phyloP scores from a whole-genome alignment of 768 basidiomycete species.

The Boletus bicolor region DNA sequence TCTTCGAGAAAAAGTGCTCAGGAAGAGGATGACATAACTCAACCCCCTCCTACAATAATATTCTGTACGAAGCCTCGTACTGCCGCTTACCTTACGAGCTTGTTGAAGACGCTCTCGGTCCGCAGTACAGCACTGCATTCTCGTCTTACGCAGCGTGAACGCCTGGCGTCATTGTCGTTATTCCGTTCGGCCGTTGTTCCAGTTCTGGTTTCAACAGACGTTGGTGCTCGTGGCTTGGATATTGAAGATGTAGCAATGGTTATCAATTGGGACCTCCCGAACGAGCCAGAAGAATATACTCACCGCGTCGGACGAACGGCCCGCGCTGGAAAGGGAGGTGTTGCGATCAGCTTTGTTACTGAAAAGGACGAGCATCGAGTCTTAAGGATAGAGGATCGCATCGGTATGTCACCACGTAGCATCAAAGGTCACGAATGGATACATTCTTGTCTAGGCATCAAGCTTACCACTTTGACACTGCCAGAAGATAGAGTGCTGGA shows the following conservation, averaged over 20 bases:
- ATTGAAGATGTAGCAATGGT: constrained; percentile 96
- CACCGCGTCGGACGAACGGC: constrained; percentile 95
- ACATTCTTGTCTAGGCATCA: constrained; percentile 50
- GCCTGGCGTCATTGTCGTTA: constrained; percentile 76
- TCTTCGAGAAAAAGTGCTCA: constrained; percentile 29
- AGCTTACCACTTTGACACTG: constrained; percentile 68
- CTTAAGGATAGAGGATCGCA: constrained; percentile 77
- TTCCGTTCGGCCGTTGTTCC: constrained; percentile 88
- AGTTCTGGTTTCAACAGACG: constrained; percentile 91
- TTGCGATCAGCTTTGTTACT: constrained; percentile 92
- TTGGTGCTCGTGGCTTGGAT: constrained; percentile 92
- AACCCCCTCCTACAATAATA: constrained; percentile 94
- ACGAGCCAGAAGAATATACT: constrained; percentile 88
- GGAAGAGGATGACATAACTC: constrained; percentile 52
- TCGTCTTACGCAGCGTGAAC: constrained; percentile 86
- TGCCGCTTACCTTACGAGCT: constrained; percentile 80
- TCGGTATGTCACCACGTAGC: constrained; percentile 53
- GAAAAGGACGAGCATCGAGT: constrained; percentile 89
- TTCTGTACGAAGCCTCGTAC: constrained; percentile 86
- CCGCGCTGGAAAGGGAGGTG: constrained; percentile 82
- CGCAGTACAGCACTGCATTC: constrained; percentile 91
- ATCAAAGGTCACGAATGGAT: not conserved
- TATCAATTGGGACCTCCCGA: constrained; percentile 95
- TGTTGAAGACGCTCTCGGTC: constrained; percentile 77
- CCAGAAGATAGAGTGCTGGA: constrained; percentile 82